These are phyloP conservation scores for Microsporum canis DNA, from an alignment of 2,329 filamentous ascomycete species.

Conservation along the genomic window DNA sequence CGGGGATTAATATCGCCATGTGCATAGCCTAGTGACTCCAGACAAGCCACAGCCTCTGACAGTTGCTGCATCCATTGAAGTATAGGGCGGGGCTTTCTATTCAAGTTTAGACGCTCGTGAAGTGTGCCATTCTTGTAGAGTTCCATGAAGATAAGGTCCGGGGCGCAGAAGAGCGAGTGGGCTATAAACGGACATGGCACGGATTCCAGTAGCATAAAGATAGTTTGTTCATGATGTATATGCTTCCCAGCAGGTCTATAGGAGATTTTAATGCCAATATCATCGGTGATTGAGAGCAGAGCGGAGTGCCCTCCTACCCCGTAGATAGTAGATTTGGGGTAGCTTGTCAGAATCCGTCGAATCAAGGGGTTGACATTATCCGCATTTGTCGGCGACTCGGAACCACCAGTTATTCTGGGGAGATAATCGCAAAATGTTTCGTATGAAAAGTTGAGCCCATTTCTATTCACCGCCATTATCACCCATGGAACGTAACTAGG, in stretches of 20 bases:
- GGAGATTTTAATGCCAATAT: neutral
- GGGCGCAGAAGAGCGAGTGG: neutral
- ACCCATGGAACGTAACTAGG: neutral
- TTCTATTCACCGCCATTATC: neutral
- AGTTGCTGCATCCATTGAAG: constrained; percentile 7
- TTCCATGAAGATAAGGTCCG: neutral
- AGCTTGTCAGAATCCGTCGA: neutral
- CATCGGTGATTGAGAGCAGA: neutral
- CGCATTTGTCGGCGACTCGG: neutral
- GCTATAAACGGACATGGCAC: neutral
- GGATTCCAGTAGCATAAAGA: neutral
- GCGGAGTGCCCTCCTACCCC: neutral
- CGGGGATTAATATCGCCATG: constrained; percentile 15
- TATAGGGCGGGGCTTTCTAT: neutral
- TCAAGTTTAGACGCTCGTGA: neutral
- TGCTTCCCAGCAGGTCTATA: neutral
- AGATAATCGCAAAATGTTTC: neutral
- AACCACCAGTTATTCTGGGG: neutral
- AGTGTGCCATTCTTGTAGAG: neutral
- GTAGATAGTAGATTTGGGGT: neutral
- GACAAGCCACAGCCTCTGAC: constrained; percentile 12
- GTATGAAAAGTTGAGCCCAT: neutral
- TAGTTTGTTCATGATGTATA: neutral
- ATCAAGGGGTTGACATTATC: neutral
- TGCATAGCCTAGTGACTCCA: constrained; percentile 13